phyloP scores from a whole-genome alignment of 345 rosid genomes.

The Limnanthes douglasii region DNA sequence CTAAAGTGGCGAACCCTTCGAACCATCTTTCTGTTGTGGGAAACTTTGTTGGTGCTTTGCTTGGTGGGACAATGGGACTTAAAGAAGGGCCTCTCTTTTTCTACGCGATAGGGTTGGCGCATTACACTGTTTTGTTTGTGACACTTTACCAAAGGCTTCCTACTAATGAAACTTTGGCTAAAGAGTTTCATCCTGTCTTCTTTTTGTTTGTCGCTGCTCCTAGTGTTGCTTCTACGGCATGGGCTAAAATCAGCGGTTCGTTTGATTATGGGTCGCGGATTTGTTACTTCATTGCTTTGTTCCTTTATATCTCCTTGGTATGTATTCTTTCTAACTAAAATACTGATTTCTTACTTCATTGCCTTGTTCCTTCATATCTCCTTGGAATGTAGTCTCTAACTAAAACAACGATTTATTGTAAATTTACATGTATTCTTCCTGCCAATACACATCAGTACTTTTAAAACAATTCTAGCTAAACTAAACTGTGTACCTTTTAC shows the following conservation, averaged over 20 bases:
- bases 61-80: constrained; percentile 85
- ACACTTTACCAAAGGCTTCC: constrained; percentile 96
- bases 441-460: too few relatives aligned
- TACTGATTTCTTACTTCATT: background rate
- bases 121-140: constrained; percentile 70
- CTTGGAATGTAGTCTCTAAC: background rate
- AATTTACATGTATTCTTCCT: too few relatives aligned
- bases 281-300: constrained; percentile 76
- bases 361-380: too few relatives aligned
- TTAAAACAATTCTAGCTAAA: too few relatives aligned
- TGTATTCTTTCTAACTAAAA: background rate
- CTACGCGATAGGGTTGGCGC: constrained; percentile 77
- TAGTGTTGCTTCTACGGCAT: constrained; percentile 83
- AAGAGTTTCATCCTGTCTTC: constrained; percentile 93
- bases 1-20: constrained; percentile 88
- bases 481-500: too few relatives aligned
- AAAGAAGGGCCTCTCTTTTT: constrained; percentile 89
- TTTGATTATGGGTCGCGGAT: constrained; percentile 65
- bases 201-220: constrained; percentile 90
- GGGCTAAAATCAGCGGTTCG: constrained; percentile 63
- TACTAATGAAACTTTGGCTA: constrained; percentile 70
- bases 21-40: constrained; percentile 78
- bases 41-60: constrained; percentile 77
- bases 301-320: constrained; percentile 77
- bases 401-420: background rate